Base-by-base conservation (phyloP, 2,329 filamentous ascomycete species). In the Aureobasidium leucospermi region DNA sequence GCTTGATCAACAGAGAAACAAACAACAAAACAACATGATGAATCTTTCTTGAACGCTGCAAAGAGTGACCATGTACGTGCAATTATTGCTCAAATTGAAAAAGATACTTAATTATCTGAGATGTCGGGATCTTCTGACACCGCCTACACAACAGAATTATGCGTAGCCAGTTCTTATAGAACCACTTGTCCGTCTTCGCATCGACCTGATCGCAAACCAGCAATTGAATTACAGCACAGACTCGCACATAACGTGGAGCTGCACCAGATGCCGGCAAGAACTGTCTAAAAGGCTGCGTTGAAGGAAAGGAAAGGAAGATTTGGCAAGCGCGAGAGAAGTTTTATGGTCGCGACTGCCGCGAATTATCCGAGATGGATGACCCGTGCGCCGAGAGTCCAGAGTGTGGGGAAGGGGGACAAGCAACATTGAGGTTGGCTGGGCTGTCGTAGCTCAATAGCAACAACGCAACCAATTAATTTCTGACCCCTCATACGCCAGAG, bases 81-180 rank as follows among this genome's bases (percentile, higher is more conserved):
- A 9, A 9, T 36, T 4, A 7, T 36, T n/a, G n/a, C 19, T 31
- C 15, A 32, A 9, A 46, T 28, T 47, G 31, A 34, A 48, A n/a
- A 23, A 49, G 11, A 36, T 52, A 52, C 48, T 52, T 29, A 52
- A 28, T 48, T 31, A 31, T 29, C 32, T 39, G 32, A 39, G 42
- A 57, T 91, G 87, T 91, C 68, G 78, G 85, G 81, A 82, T 77
- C 86, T 84, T 91, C 88, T 91, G 88, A 92, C 88, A 85, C 88
- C 84, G 86, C 85, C 86, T 82, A 81, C 82, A 83, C 84, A 88
- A 89, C 78, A 73, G 74, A 48, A 70, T 78, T 81, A 81, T 83
- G 78, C 84, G 76, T 80, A 81, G 84, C 83, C 85, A 86, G 85
- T 79, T 87, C 85, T 87, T 87, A 87, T 86, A 81, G 82, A 77